Percentiles rank a stretch among this genome's conserved stretches.
These are phyloP conservation scores for Pleoardoris graminearum DNA, from an alignment of 2,329 filamentous ascomycete genomes.

Conservation along the genomic window DNA sequence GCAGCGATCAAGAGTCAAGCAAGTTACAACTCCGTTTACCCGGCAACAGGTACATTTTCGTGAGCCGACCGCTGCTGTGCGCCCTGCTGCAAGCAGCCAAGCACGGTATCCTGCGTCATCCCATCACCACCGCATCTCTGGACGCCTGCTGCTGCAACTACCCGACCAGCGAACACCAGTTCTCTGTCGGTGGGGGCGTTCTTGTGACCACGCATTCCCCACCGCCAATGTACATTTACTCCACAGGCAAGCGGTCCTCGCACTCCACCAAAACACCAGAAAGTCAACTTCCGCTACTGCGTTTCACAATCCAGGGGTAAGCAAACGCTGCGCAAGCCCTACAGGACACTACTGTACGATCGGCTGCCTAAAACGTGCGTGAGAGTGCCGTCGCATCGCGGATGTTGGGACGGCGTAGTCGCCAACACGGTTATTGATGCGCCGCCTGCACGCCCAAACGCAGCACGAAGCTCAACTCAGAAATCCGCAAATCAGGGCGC, in stretches of 20 bases:
- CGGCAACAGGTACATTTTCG: conserved; percentile 20
- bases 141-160: neutral
- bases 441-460: conserved; percentile 19
- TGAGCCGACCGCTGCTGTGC: conserved; percentile 22
- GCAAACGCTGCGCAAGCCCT: conserved; percentile 11
- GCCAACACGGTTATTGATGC: conserved; percentile 22
- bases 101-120: conserved; percentile 15
- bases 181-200: conserved; percentile 11
- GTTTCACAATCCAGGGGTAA: conserved; percentile 10
- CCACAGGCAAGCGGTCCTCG: neutral
- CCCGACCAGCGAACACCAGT: conserved; percentile 16
- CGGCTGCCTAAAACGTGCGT: conserved; percentile 19
- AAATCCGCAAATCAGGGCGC: neutral
- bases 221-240: conserved; percentile 1
- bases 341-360: conserved; percentile 11
- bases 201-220: neutral
- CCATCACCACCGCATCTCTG: neutral
- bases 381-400: conserved; percentile 12
- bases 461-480: neutral
- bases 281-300: conserved; percentile 5
- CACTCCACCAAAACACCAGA: neutral
- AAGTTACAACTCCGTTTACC: conserved; percentile 19
- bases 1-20: conserved; percentile 14
- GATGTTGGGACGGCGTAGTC: conserved; percentile 7
- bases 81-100: conserved; percentile 9